Base-by-base conservation (phyloP, 805 yeast genomes). In the Candida germanica region DNA sequence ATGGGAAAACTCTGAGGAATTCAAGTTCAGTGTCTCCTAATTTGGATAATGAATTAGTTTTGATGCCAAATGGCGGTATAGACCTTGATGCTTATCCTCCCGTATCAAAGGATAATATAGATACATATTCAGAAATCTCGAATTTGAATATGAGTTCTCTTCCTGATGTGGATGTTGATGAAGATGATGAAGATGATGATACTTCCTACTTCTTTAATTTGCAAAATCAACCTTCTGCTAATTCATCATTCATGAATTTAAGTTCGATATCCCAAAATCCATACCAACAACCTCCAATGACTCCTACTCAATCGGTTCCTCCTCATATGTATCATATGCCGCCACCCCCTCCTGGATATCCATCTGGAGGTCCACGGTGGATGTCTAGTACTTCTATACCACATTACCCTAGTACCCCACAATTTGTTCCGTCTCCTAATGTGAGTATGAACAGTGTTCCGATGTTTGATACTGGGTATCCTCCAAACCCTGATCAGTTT, bases 401-500 rank as follows among this genome's bases (percentile, higher is more conserved):
- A n/a, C 9, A 6, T 6, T 20, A 20, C 23, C 23, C 23, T 20
- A 20, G 14, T 17, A 20, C 38, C 9, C 30, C 32, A 7, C 29
- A 18, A 23, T 30, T 25, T 13, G 29, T 17, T 6, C 6, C 23
- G 6, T 20, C 31, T 9, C 32, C 37, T 6, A 25, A 19, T 15
- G 16, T 34, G 14, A 36, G 26, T 26, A 15, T 33, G 6, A 12
- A 31, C 5, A 29, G n/a, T 24, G 24, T 35, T 29, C 26, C 40
- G 7, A 31, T 44, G 1, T 18, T 40, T 17, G 29, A 43, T 4
- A 36, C 38, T 5, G 30, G 32, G 3, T 34, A 36, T 18, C 31
- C 35, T 34, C 35, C 38, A 25, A 51, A 54, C 27, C 54, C 60
- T 2, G 68, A 59, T 29, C 53, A 65, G 3, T 48, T 46, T 30